phyloP scores from a whole-genome alignment of 202 grass and related monocot genomes.

The Alloteropsis angusta region DNA sequence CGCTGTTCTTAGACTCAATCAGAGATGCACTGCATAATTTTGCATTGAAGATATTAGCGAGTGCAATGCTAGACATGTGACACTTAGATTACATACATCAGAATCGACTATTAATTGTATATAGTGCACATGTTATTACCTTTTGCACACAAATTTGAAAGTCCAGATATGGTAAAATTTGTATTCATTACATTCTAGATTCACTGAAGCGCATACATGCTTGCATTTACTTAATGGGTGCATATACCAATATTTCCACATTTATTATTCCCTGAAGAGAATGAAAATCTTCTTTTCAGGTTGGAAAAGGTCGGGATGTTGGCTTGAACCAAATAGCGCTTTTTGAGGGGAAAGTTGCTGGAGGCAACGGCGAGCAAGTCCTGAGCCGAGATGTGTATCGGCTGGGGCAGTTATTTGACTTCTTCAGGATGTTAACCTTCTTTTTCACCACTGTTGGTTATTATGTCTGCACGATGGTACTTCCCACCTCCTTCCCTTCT shows the following conservation, averaged over 20 bases:
- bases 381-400: slow-evolving; percentile 88
- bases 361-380: slow-evolving; percentile 94
- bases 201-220: neutral
- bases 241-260: neutral
- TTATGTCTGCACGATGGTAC: slow-evolving; percentile 96
- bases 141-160: no score
- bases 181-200: neutral
- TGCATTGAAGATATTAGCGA: neutral
- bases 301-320: slow-evolving; percentile 94
- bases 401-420: slow-evolving; percentile 91
- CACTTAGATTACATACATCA: neutral
- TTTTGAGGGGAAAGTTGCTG: slow-evolving; percentile 96
- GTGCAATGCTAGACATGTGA: neutral
- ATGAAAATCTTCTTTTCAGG: slow-evolving; percentile 31
- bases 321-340: slow-evolving; percentile 94
- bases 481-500: neutral
- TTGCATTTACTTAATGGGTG: slow-evolving; percentile 1
- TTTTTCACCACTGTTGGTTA: slow-evolving; percentile 88
- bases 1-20: no score
- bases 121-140: no score
- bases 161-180: no score
- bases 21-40: neutral
- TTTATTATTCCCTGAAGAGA: neutral
- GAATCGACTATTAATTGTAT: no score
- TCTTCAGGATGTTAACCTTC: slow-evolving; percentile 95